Conservation (phyloP, 2,329 filamentous ascomycete species). For the Nigrospora osmanthi region DNA sequence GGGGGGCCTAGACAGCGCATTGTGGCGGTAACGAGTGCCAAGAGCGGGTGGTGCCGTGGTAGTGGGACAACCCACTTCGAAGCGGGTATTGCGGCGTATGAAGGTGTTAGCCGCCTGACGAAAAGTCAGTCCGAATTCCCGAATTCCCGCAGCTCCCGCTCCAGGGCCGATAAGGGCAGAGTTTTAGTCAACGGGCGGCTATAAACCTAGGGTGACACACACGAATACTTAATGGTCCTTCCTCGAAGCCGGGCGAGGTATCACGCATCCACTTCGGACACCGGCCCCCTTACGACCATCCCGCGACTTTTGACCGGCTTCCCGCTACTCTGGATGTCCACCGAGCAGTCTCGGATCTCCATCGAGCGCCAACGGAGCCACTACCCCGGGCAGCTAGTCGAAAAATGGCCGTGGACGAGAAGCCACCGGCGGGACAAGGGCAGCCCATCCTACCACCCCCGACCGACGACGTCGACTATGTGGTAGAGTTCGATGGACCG, state of each 20-base stretch:
- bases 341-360: no score
- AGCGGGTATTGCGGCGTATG: background rate
- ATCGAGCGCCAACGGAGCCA: no score
- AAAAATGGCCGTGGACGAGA: background rate
- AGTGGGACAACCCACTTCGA: background rate
- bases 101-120: background rate
- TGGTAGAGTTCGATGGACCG: constrained; percentile 1
- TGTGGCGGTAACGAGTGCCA: background rate
- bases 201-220: no score
- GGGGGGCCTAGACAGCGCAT: no score
- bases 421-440: background rate
- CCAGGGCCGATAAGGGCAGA: background rate
- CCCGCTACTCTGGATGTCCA: no score
- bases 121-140: background rate
- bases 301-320: background rate
- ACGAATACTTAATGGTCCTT: no score
- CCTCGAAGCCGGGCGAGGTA: no score
- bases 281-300: background rate
- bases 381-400: background rate
- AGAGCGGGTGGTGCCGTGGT: background rate
- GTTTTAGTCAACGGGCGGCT: background rate
- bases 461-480: background rate
- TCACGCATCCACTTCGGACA: no score
- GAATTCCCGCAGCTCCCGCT: background rate
- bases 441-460: background rate